Base-by-base conservation (phyloP, 75 land plant genomes). In the Azolla pinnata region DNA sequence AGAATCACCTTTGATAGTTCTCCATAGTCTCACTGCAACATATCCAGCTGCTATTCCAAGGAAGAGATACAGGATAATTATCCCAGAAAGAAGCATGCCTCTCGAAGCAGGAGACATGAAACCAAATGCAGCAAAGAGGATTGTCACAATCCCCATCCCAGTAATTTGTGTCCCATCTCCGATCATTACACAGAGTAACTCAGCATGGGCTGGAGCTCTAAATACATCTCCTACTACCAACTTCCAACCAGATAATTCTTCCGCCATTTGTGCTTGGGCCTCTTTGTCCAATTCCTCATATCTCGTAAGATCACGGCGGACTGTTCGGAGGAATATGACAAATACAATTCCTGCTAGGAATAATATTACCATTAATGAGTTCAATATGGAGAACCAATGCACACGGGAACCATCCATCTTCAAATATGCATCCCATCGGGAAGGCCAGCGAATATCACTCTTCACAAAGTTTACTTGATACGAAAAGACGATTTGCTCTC, bases 241-340 rank as follows among this genome's bases (percentile, higher is more conserved):
- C 65, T 80, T 80, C 83, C 83, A 80, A 30, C 83, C 83, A 19
- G 83, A 80, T 8, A 80, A 72, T 59, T 80, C 83, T 53, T 80
- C 83, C 28, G 67, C 78, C 83, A 80, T 80, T 51, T 80, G 79
- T 5, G 75, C 75, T 33, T 80, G 83, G 10, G 82, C 77, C 59
- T 79, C 83, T 71, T 78, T 79, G 55, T 81, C 83, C 34, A 81
- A 59, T 38, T 65, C 67, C 61, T 65, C 67, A 65, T 56, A 65
- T 38, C 4, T 33, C 8, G 67, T 65, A 0, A 65, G 40, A 44
- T 65, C 67, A 0, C 67, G 46, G n/a, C 67, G 62, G 10, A 65
- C 62, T 56, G 63, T 56, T 10, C 49, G 0, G 19, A 56, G 57
- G 40, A 55, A 64, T 2, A 64, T 64, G 44, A 64, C 67, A 47